These are phyloP conservation scores for Mentha longifolia DNA, from an alignment of 257 asterid genomes.

Conservation along the genomic window DNA sequence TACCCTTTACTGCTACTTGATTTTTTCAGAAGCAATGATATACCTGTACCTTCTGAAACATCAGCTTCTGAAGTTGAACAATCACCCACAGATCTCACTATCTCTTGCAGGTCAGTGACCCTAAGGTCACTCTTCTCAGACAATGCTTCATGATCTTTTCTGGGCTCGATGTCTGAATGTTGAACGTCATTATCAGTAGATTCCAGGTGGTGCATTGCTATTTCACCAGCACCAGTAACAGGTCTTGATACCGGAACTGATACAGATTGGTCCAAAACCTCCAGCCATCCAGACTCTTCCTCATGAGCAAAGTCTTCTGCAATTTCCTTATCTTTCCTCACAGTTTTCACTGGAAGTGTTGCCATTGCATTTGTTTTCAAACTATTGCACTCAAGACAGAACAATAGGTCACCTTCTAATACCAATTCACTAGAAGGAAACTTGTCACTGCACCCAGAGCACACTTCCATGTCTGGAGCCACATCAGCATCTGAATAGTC, in stretches of 20 bases:
- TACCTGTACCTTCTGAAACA: conserved; percentile 71
- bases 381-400: conserved; percentile 65
- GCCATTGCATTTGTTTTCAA: conserved; percentile 43
- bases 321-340: conserved; percentile 37
- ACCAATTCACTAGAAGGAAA: conserved; percentile 44
- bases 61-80: conserved; percentile 47
- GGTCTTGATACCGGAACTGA: conserved; percentile 44
- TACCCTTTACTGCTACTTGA: conserved; percentile 63
- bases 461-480: conserved; percentile 43
- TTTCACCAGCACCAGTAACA: conserved; percentile 40
- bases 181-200: conserved; percentile 36
- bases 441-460: conserved; percentile 63
- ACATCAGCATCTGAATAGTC: conserved; percentile 39
- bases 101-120: conserved; percentile 35
- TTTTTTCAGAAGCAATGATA: conserved; percentile 67
- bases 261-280: conserved; percentile 41
- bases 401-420: conserved; percentile 50
- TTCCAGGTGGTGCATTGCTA: conserved; percentile 37
- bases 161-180: conserved; percentile 33
- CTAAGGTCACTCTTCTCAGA: conserved; percentile 42
- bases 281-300: conserved; percentile 39
- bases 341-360: conserved; percentile 27
- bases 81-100: conserved; percentile 35
- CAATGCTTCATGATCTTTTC: conserved; percentile 38
- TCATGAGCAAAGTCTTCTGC: conserved; percentile 37